These are phyloP conservation scores for Phytophthora fragariaefolia DNA, from an alignment of 352 stramenopile genomes.

Conservation along the genomic window DNA sequence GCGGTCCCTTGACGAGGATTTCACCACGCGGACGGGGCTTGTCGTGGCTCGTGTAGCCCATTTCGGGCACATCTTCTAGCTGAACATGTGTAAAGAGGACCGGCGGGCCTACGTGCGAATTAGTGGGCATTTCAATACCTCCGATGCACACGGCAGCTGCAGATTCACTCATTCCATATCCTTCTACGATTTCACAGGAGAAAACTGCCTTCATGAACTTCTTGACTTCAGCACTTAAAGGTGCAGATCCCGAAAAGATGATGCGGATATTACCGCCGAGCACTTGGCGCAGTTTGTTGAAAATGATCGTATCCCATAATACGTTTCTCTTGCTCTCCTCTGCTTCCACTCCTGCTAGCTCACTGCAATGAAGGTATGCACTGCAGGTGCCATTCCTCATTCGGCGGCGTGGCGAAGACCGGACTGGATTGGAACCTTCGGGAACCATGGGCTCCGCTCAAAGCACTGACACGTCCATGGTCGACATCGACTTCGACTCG, in stretches of 20 bases:
- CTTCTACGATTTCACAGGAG: slow-evolving; percentile 88
- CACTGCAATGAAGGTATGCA: no score
- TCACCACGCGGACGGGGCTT: slow-evolving; percentile 53
- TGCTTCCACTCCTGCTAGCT: slow-evolving; percentile 40
- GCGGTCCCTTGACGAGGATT: slow-evolving; percentile 61
- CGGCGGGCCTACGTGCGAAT: slow-evolving; percentile 93
- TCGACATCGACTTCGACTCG: slow-evolving; percentile 56
- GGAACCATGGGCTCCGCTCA: slow-evolving; percentile 49
- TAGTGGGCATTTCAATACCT: slow-evolving; percentile 40
- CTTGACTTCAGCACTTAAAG: slow-evolving; percentile 91
- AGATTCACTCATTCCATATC: slow-evolving; percentile 96
- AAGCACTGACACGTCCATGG: slow-evolving; percentile 45
- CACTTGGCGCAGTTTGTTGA: slow-evolving; percentile 91
- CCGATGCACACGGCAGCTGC: slow-evolving; percentile 83
- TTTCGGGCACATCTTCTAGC: slow-evolving; percentile 94
- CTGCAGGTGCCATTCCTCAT: no score
- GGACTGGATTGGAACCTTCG: no score
- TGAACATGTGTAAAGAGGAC: slow-evolving; percentile 71
- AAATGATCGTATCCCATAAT: slow-evolving; percentile 94
- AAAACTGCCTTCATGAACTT: slow-evolving; percentile 94
- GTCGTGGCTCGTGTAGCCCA: slow-evolving; percentile 92
- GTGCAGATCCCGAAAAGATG: slow-evolving; percentile 93
- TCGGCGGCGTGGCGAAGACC: no score
- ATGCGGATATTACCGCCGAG: slow-evolving; percentile 87
- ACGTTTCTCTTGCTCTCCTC: slow-evolving; percentile 49